Conservation (phyloP, 2,329 filamentous ascomycete genomes). For the Metarhizium anisopliae region DNA sequence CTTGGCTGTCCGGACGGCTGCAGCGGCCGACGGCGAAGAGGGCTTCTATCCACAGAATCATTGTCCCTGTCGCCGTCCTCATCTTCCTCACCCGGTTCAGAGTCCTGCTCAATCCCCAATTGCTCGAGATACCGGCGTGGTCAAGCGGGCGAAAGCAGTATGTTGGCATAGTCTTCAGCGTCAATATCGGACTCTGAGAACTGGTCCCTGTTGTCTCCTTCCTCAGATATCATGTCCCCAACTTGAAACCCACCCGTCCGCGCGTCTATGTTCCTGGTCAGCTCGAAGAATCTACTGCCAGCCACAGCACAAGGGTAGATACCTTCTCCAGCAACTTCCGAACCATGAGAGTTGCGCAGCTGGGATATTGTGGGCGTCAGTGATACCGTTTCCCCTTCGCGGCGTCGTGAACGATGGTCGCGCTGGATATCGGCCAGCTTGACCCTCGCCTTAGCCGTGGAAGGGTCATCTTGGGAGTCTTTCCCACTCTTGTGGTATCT, state of each 20-base stretch:
- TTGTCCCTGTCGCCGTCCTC: not conserved
- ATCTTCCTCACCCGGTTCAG: constrained; percentile 1
- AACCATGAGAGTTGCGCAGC: too few relatives aligned
- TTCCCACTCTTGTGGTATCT: constrained; percentile 5
- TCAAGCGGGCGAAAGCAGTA: constrained; percentile 3
- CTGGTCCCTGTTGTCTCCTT: not conserved
- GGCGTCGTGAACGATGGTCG: constrained; percentile 8
- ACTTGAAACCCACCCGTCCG: too few relatives aligned
- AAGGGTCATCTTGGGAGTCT: constrained; percentile 6
- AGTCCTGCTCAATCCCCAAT: constrained; percentile 1
- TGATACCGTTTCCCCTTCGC: constrained; percentile 4
- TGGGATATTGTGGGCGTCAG: not conserved
- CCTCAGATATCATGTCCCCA: too few relatives aligned
- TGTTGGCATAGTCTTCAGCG: not conserved
- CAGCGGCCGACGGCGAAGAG: not conserved
- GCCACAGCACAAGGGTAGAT: too few relatives aligned
- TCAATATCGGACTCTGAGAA: constrained; percentile 2
- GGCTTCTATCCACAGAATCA: not conserved
- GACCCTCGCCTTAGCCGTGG: constrained; percentile 7
- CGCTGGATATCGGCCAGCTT: constrained; percentile 8
- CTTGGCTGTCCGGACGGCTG: not conserved
- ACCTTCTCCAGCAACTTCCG: too few relatives aligned
- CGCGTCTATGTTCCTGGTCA: too few relatives aligned
- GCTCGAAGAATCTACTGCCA: too few relatives aligned
- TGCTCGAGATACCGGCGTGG: constrained; percentile 1